Percentiles rank a stretch among this genome's conserved stretches.
phyloP scores from a whole-genome alignment of 805 yeast species.

The Saccharomycopsis sp. region DNA sequence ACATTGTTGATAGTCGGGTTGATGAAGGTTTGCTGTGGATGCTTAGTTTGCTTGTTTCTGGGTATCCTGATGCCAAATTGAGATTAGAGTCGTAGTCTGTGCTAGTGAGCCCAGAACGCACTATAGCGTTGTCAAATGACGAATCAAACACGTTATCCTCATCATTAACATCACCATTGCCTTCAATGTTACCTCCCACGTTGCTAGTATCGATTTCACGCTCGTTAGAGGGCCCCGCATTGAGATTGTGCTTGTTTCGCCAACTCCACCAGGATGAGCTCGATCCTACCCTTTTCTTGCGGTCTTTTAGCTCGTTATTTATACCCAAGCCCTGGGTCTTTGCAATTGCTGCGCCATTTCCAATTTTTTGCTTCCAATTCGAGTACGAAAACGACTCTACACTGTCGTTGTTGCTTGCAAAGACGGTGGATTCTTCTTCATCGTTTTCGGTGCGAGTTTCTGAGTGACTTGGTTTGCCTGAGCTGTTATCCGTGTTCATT shows the following conservation, averaged over 20 bases:
- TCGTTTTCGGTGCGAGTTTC: not conserved
- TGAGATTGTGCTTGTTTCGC: not conserved
- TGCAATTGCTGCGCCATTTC: not conserved
- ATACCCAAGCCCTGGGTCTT: not conserved
- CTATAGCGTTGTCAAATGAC: not conserved
- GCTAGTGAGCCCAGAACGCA: not conserved
- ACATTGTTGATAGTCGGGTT: not conserved
- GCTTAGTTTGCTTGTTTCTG: not conserved
- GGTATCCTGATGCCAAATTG: not conserved
- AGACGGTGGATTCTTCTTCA: not conserved
- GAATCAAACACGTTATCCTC: not conserved
- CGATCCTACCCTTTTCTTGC: not conserved
- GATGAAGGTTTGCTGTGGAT: not conserved
- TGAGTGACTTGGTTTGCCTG: not conserved
- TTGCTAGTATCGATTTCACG: not conserved
- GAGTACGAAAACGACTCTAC: slow-evolving; percentile 1
- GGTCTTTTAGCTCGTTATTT: not conserved
- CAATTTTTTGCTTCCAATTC: not conserved
- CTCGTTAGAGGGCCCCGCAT: not conserved
- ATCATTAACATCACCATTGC: not conserved
- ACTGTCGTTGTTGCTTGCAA: not conserved
- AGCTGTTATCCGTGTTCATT: not conserved
- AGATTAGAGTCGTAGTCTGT: not conserved
- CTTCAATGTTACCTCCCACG: not conserved
- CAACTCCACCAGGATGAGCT: slow-evolving; percentile 1